These are phyloP conservation scores for Dryas octopetala DNA, from an alignment of 306 rosid genomes.

Conservation along the genomic window DNA sequence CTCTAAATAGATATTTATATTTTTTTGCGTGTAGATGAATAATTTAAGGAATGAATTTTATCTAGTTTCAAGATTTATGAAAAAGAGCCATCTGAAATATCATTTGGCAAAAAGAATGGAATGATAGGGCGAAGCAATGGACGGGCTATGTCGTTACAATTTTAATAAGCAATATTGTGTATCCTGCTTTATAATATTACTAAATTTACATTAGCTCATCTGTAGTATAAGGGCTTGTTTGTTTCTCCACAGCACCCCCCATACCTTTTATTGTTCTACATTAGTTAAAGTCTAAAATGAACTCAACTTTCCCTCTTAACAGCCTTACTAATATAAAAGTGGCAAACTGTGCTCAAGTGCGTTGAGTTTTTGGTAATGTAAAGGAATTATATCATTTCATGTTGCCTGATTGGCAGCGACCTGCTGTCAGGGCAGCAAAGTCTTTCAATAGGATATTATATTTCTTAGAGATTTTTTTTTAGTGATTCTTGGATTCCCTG, in stretches of 20 bases:
- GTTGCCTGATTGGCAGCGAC: no score
- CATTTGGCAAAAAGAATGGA: neutral
- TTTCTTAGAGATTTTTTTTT: neutral
- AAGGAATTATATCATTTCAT: neutral
- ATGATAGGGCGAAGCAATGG: neutral
- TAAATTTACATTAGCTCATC: neutral
- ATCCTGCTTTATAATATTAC: neutral
- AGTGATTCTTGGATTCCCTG: neutral
- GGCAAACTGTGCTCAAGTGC: no score
- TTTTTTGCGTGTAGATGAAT: neutral
- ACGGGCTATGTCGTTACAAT: neutral
- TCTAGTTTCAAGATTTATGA: neutral
- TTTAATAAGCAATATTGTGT: neutral
- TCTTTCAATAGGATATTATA: no score
- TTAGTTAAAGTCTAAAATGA: no score
- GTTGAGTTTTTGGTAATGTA: no score
- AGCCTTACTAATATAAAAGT: no score
- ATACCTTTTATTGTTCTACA: no score
- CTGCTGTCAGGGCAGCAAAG: no score
- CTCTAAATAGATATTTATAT: neutral
- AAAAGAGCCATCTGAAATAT: neutral
- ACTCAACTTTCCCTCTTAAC: no score
- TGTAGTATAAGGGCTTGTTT: neutral
- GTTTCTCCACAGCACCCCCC: neutral
- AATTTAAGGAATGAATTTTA: neutral